Conservation (phyloP, 2,329 filamentous ascomycete species). For the Ophiocordyceps sinensis region DNA sequence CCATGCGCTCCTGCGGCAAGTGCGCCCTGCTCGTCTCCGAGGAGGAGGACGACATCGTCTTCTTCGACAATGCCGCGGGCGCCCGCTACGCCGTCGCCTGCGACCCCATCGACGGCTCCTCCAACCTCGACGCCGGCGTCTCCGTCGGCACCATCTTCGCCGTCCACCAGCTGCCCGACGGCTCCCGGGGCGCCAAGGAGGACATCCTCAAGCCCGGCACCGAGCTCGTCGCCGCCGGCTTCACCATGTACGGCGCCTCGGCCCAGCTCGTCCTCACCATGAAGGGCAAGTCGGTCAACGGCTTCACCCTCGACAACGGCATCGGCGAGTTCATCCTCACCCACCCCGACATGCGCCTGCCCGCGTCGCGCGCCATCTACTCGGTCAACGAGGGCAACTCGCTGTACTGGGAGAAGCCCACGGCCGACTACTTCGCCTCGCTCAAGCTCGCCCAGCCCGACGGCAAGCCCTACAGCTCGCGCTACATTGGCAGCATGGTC, state of each 20-base stretch:
- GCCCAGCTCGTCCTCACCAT: conserved; percentile 95
- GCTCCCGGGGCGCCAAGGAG: conserved; percentile 58
- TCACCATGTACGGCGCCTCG: conserved; percentile 99
- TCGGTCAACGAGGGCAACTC: conserved; percentile 98
- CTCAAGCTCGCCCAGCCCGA: conserved; percentile 64
- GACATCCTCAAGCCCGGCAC: conserved; percentile 83
- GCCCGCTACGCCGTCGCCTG: conserved; percentile 91
- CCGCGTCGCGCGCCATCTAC: conserved; percentile 73
- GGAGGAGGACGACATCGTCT: conserved; percentile 87
- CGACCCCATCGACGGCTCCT: conserved; percentile 95
- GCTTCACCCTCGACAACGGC: conserved; percentile 93
- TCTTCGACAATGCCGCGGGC: conserved; percentile 62
- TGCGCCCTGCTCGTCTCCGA: conserved; percentile 92
- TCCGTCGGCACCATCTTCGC: conserved; percentile 97
- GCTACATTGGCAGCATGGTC: conserved; percentile 98
- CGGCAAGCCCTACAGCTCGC: conserved; percentile 82
- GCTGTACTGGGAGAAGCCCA: conserved; percentile 83
- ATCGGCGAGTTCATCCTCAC: conserved; percentile 98
- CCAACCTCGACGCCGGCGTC: conserved; percentile 94
- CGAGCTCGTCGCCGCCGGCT: conserved; percentile 86
- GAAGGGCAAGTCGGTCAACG: conserved; percentile 83
- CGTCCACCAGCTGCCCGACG: conserved; percentile 77
- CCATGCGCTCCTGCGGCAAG: conserved; percentile 86
- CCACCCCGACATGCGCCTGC: conserved; percentile 86
- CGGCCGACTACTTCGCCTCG: conserved; percentile 76